Evolutionary conservation across 176 grass and related monocot genomes (phyloP), one percentile per base, ranked within the genome.

Genomic region (Cenchrus fungigraminus): DNA sequence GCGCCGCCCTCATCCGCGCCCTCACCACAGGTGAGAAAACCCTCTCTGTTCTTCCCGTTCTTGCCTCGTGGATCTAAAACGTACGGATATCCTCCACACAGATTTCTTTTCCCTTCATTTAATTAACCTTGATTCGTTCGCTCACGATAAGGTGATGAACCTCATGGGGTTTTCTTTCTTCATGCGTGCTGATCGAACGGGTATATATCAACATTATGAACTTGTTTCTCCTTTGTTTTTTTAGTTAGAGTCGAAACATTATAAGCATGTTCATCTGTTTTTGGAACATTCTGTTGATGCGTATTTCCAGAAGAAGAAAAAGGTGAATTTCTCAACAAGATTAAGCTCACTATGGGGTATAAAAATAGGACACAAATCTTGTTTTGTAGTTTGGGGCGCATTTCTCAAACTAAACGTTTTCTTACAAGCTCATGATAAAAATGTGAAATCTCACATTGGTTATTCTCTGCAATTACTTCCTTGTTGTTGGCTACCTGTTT

Each of bases 1-100:
- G 73, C 58, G 71, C 74, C 51, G 87, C 86, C 73, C 80, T 92
- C 31, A 61, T 92, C 77, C 87, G 83, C 34, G 90, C 90, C 34
- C 65, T 92, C 67, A 89, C 86, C 20, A 11, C 44, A 25, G 90
- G 90, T 89, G 59, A 56, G 65, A 22, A 60, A 60, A 60, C 31
- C 73, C 28, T 13, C 61, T 25, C 31, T 22, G 25, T 34, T 42
- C 31, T 20, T 57, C 9, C 14, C 79, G 1, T 32, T 54, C 32
- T 59, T 22, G 34, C 54, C 50, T 65, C 67, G 1, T 47, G 76
- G 56, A 63, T 78, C 76, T 78, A n/a, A n/a, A 47, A 7, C 1
- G 5, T 6, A 45, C 3, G 40, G 12, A 13, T 20, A 15, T 65
- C 62, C 11, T 31, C 28, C 10, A 5, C 5, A 15, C 62, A 34